Evolutionary conservation across 1,139 yeast genomes (phyloP), one percentile per base, ranked within the genome.

Genomic region (Candida sojae): DNA sequence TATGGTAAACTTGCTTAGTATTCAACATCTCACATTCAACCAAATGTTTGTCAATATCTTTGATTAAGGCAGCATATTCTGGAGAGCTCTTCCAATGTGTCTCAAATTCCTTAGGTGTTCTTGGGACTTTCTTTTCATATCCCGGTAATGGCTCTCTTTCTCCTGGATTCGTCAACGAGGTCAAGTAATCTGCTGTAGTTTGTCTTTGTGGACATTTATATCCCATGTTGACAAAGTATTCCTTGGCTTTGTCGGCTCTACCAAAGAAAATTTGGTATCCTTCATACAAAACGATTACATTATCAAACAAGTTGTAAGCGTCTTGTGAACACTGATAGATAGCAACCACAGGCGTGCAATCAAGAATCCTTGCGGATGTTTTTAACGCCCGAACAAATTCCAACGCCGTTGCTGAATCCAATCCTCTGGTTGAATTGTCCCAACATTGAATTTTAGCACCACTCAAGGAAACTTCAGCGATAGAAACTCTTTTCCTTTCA

Each of bases 191-290:
- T 25, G 92, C 89, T 51, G 93, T 85, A 7, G 95, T 85, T 70
- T 86, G 91, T 65, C 96, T 82, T 35, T 78, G 74, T 33, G 88
- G 86, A 60, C 91, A 86, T 12, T 75, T 65, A 55, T 67, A 80
- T 5, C 84, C 84, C 79, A 79, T 70, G 11, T 64, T 64, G 43
- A 66, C 57, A 50, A 80, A 80, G 57, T 62, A 80, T 5, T 71
- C 70, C 57, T 79, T 83, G 6, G 93, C 96, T 31, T 70, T 63
- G n/a, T 65, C 63, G n/a, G 83, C 75, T 37, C 80, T 77, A 52
- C 96, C 96, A 60, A 75, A 88, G 67, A 64, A 89, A 48, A 89
- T 84, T 65, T 88, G 95, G 58, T 84, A 79, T 45, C 96, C 96
- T 54, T 82, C 85, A 61, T 88, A 88, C 39, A 89, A 69, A 21